phyloP scores from a whole-genome alignment of 345 rosid genomes.

The Angophora floribunda region DNA sequence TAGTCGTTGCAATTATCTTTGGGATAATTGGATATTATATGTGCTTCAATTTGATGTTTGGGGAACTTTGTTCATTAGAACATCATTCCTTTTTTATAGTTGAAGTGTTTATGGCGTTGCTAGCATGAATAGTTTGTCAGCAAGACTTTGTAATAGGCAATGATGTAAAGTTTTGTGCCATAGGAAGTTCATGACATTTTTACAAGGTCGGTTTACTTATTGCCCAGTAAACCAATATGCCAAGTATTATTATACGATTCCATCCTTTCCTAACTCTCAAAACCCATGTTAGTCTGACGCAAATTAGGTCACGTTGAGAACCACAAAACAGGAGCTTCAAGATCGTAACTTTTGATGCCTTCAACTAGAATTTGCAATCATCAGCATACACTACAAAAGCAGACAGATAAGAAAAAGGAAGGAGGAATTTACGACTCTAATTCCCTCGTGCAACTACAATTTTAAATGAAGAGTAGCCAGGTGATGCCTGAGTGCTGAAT shows the following conservation, averaged over 20 bases:
- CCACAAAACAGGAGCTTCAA: background rate
- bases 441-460: background rate
- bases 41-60: background rate
- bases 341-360: background rate
- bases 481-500: background rate
- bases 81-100: background rate
- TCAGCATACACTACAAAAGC: background rate
- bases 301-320: background rate
- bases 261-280: background rate
- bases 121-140: background rate
- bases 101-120: background rate
- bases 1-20: background rate
- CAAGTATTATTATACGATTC: background rate
- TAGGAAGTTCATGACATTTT: background rate
- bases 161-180: background rate
- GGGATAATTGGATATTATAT: background rate
- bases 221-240: background rate
- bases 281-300: background rate
- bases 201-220: background rate
- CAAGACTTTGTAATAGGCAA: background rate
- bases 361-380: background rate
- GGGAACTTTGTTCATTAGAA: background rate
- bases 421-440: background rate
- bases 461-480: background rate
- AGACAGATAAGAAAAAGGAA: background rate